These are phyloP conservation scores for Physcomitrium patens DNA, from an alignment of 225 moss, liverwort and hornwort species.

Conservation along the genomic window DNA sequence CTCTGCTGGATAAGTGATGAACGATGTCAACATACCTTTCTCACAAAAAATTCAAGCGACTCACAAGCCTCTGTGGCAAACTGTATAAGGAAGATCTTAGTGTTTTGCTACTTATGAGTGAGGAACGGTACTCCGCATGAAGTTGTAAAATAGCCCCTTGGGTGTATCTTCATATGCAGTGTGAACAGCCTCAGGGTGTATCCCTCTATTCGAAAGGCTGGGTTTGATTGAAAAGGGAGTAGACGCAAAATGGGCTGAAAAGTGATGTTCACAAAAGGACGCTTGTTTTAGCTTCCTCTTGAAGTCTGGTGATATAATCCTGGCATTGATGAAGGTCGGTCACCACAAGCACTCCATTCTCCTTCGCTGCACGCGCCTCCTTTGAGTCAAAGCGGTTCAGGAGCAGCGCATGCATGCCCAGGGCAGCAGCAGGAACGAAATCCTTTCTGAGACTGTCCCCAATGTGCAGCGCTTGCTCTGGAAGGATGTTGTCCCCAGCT, in stretches of 20 bases:
- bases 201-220: too few species aligned
- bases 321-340: slow-evolving; percentile 52
- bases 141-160: too few species aligned
- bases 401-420: slow-evolving; percentile 66
- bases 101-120: too few species aligned
- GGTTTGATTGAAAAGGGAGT: too few species aligned
- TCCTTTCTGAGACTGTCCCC: slow-evolving; percentile 67
- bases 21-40: too few species aligned
- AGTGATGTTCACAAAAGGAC: not conserved
- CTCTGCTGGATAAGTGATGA: too few species aligned
- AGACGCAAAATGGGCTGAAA: slow-evolving; percentile 24
- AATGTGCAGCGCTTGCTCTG: slow-evolving; percentile 59
- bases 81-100: too few species aligned
- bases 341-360: slow-evolving; percentile 58
- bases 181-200: too few species aligned
- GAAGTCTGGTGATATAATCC: slow-evolving; percentile 41
- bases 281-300: slow-evolving; percentile 43
- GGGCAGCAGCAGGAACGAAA: slow-evolving; percentile 47
- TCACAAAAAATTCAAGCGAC: too few species aligned
- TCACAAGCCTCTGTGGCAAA: too few species aligned
- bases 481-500: slow-evolving; percentile 45
- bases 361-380: slow-evolving; percentile 56
- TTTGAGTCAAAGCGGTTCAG: slow-evolving; percentile 50
- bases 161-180: too few species aligned
- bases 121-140: too few species aligned